Evolutionary conservation across 169 alveolate genomes (phyloP).

Genomic region (Plasmodium adleri): DNA sequence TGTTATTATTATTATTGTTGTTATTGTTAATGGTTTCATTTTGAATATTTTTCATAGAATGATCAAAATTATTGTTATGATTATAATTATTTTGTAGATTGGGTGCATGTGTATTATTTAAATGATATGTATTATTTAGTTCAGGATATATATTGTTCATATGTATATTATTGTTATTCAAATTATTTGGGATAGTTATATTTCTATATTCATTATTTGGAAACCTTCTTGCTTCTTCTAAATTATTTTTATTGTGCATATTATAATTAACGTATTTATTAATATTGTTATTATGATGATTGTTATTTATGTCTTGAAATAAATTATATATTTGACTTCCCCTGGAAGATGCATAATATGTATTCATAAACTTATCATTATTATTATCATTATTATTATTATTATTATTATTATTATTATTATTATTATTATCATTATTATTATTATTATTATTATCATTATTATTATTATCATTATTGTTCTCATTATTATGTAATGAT

Average conservation of each 20-base stretch:
- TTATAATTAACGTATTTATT: slow-evolving; percentile 7
- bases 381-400: not conserved
- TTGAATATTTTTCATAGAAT: not conserved
- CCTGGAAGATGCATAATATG: not conserved
- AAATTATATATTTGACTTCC: no score
- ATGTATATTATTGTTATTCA: not conserved
- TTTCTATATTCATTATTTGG: slow-evolving; percentile 31
- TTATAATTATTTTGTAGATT: slow-evolving; percentile 7
- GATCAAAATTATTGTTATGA: slow-evolving; percentile 9
- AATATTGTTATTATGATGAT: not conserved
- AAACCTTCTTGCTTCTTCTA: not conserved
- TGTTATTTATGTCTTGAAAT: not conserved
- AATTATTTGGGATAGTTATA: not conserved
- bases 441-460: no score
- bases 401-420: no score
- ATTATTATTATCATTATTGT: no score
- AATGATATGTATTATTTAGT: not conserved
- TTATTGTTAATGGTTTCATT: slow-evolving; percentile 11
- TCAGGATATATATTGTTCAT: slow-evolving; percentile 10
- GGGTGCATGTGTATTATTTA: slow-evolving; percentile 20
- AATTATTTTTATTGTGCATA: not conserved
- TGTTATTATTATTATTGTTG: slow-evolving; percentile 8
- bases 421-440: no score
- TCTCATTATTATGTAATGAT: no score
- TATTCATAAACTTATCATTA: not conserved